Base-by-base conservation (phyloP, 257 asterid species). In the Nicotiana undulata region DNA sequence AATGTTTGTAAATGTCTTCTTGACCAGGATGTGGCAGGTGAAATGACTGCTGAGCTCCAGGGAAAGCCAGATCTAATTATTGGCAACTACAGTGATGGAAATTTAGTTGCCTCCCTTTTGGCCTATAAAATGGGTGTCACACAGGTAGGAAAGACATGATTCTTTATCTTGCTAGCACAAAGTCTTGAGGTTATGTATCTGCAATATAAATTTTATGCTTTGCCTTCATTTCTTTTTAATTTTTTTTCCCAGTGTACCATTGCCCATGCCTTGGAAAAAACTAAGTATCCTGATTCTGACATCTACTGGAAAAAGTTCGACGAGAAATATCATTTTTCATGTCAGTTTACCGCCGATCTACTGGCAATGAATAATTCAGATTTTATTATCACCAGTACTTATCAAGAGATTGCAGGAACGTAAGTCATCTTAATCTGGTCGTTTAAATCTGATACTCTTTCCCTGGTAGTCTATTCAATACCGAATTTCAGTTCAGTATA, bases 401-500 rank as follows among this genome's bases (percentile, higher is more conserved):
- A 92, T 91, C 99, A 96, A 86, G 98, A 94, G 89, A 96, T 96
- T 82, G 98, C 99, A 2, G 99, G 99, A 82, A 94, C 98, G 99
- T 94, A 88, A 88, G 99, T 82, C 65, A 24, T 24, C 61, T 46
- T 24, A 24, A 44, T 65, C 9, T 44, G 6, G 66, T 7, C 64
- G 77, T 79, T 20, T 72, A 70, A 58, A 82, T 34, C 20, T 67
- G 44, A 13, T 51, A 51, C 55, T 46, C 24, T 7, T 55, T 4
- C 26, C 67, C 78, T 56, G 49, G 31, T 67, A 16, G 4, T 34
- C 32, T n/a, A 53, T 37, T 44, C 22, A 52, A 17, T 82, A 26
- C 72, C 46, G 52, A 15, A 46, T 64, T 44, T 17, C 49, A 64
- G 31, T 70, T 70, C 4, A 52, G 55, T 15, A 15, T 52, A 52